phyloP scores from a whole-genome alignment of 768 basidiomycete genomes.

The Fistulinella prunicolor region DNA sequence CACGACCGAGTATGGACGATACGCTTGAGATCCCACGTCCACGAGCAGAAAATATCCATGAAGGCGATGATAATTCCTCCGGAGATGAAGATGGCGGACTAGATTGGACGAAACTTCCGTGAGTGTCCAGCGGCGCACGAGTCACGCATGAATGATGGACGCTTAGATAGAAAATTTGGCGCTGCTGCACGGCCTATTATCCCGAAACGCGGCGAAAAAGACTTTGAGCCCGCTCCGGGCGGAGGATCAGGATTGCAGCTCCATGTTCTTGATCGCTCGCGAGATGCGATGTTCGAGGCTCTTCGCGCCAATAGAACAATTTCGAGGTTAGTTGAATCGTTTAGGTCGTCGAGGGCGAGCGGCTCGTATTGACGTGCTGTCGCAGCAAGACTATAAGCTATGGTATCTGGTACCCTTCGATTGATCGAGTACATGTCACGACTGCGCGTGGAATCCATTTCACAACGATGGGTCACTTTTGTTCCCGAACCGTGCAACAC shows the following conservation, averaged over 20 bases:
- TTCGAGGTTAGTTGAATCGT: conserved; percentile 54
- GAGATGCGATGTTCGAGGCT: conserved; percentile 86
- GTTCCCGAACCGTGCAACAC: conserved; percentile 42
- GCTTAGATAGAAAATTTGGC: conserved; percentile 18
- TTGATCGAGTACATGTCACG: conserved; percentile 64
- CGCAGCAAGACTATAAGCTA: conserved; percentile 75
- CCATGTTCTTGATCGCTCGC: conserved; percentile 74
- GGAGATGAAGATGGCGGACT: conserved; percentile 73
- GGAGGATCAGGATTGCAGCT: conserved; percentile 73
- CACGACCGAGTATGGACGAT: conserved; percentile 79
- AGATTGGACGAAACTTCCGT: conserved; percentile 85
- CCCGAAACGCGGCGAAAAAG: conserved; percentile 96
- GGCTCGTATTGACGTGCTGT: background rate
- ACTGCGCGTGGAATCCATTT: conserved; percentile 83
- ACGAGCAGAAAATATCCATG: conserved; percentile 15
- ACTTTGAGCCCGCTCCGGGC: conserved; percentile 78
- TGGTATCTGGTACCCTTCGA: conserved; percentile 71
- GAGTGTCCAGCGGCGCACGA: conserved; percentile 15
- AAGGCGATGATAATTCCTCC: conserved; percentile 47
- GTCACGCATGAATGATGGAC: conserved; percentile 5
- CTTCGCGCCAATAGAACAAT: conserved; percentile 70
- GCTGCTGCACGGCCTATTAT: conserved; percentile 61
- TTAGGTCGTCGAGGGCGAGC: background rate
- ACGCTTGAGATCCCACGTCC: conserved; percentile 44
- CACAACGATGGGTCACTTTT: conserved; percentile 76